Conservation (phyloP, 257 asterid genomes). For the Misopates orontium region DNA sequence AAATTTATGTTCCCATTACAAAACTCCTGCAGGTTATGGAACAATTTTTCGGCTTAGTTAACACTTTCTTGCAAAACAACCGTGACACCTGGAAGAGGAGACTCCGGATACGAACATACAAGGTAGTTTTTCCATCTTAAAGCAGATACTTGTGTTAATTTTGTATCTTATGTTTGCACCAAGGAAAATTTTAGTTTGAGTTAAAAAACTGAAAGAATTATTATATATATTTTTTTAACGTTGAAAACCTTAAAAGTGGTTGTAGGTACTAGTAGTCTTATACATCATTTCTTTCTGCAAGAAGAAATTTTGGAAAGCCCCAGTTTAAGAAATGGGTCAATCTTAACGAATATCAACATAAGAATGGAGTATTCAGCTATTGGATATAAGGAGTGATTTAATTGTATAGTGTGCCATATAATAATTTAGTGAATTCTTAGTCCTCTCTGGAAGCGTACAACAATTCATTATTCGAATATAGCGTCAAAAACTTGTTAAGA, state of each 20-base stretch:
- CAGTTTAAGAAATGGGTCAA: neutral
- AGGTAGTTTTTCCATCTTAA: conserved; percentile 49
- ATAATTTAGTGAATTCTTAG: neutral
- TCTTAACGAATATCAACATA: neutral
- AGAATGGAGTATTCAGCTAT: neutral
- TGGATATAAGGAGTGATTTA: too few species aligned
- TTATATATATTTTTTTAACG: neutral
- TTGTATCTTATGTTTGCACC: neutral
- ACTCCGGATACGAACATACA: conserved; percentile 88
- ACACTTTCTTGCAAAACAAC: conserved; percentile 88
- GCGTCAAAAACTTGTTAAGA: too few species aligned
- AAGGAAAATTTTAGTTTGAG: neutral
- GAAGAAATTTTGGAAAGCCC: neutral
- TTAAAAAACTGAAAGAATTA: neutral
- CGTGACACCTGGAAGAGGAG: conserved; percentile 88
- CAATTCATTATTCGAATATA: too few species aligned
- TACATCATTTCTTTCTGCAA: neutral
- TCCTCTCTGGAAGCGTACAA: too few species aligned
- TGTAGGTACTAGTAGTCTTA: neutral
- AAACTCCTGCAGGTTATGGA: conserved; percentile 84
- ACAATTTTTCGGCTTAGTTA: conserved; percentile 89
- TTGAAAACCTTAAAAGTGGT: neutral
- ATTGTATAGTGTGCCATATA: too few species aligned
- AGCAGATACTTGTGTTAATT: neutral
- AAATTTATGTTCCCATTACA: conserved; percentile 17